These are phyloP conservation scores for Alternaria brassicicola DNA, from an alignment of 2,329 filamentous ascomycete genomes.

Conservation along the genomic window DNA sequence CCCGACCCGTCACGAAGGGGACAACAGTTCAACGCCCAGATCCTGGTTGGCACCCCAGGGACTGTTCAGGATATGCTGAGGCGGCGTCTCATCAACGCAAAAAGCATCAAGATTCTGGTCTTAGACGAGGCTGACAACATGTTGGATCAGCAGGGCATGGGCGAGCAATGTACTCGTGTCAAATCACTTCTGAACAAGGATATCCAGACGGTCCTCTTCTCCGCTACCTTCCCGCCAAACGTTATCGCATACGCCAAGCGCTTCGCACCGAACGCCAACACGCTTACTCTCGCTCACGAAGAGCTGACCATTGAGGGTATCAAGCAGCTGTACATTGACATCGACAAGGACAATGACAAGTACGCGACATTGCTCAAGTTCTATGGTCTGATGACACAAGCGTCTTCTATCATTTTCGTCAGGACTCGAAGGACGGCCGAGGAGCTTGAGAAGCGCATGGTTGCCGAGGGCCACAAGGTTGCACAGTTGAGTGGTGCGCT, in stretches of 20 bases:
- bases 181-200: conserved; percentile 74
- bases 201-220: conserved; percentile 93
- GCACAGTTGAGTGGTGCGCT: conserved; percentile 87
- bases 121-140: conserved; percentile 99
- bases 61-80: conserved; percentile 89
- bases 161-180: conserved; percentile 91
- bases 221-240: conserved; percentile 86
- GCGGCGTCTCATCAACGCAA: conserved; percentile 73
- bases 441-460: conserved; percentile 86
- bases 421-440: conserved; percentile 86
- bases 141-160: conserved; percentile 92
- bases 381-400: conserved; percentile 94
- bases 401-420: conserved; percentile 97
- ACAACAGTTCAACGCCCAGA: conserved; percentile 71
- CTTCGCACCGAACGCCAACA: conserved; percentile 85
- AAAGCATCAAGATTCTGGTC: conserved; percentile 78
- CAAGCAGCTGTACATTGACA: conserved; percentile 97
- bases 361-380: conserved; percentile 89
- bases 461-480: conserved; percentile 86
- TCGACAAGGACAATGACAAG: conserved; percentile 78
- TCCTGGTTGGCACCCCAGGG: conserved; percentile 92
- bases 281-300: conserved; percentile 84
- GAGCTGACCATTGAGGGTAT: conserved; percentile 97
- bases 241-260: conserved; percentile 82
- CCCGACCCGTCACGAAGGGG: conserved; percentile 75